phyloP scores from a whole-genome alignment of 2,329 filamentous ascomycete genomes.

The Colletotrichum liaoningense region DNA sequence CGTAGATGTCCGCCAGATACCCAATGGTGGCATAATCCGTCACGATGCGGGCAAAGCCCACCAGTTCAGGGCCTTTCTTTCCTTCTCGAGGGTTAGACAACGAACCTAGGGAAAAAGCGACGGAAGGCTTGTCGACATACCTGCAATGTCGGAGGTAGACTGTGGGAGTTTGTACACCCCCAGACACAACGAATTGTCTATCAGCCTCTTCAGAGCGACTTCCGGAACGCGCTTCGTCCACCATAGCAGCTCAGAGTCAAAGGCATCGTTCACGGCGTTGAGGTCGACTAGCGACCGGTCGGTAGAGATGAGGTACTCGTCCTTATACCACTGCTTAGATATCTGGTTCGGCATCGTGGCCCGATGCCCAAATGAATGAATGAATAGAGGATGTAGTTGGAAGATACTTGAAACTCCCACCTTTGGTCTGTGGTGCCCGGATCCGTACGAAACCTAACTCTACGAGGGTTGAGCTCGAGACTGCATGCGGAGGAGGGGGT shows the following conservation, averaged over 20 bases:
- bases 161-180: constrained; percentile 61
- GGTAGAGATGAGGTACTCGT: constrained; percentile 71
- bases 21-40: constrained; percentile 36
- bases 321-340: constrained; percentile 59
- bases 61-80: constrained; percentile 46
- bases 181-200: constrained; percentile 70
- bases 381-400: constrained; percentile 5
- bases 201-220: constrained; percentile 59
- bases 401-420: constrained; percentile 17
- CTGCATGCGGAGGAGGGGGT: background rate
- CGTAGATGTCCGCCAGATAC: constrained; percentile 72
- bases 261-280: constrained; percentile 64
- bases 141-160: constrained; percentile 46
- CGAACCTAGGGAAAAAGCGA: no score
- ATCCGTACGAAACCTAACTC: background rate
- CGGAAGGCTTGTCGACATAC: constrained; percentile 38
- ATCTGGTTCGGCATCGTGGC: constrained; percentile 33
- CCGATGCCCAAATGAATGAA: background rate
- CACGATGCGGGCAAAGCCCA: constrained; percentile 49
- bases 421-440: background rate
- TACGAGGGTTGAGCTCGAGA: background rate
- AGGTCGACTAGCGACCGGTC: constrained; percentile 67
- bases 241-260: constrained; percentile 68
- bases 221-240: constrained; percentile 68
- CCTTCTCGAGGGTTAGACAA: constrained; percentile 6